Evolutionary conservation across 2,329 filamentous ascomycete genomes (phyloP), one percentile per base, ranked within the genome.

Genomic region (Monilinia aucupariae): DNA sequence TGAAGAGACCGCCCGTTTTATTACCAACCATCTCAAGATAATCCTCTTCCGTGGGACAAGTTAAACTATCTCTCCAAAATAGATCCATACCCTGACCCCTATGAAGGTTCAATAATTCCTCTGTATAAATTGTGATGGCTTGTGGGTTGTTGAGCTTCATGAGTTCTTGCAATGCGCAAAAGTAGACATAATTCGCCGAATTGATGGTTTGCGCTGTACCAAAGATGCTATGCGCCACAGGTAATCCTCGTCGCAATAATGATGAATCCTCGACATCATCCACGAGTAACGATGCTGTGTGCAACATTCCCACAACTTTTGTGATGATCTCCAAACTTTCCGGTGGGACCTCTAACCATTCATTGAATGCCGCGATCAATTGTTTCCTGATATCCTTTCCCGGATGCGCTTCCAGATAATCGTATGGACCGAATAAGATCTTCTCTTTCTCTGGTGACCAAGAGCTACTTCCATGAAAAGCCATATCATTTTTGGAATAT

Each of bases 11-110:
- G 59, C 91, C 91, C 0, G 91, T 96, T 78, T 96, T 96, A 78
- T 96, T 92, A 70, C 85, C 85, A 13, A 96, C 91, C 91, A 96
- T 96, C 74, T 96, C 89, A n/a, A 96, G 82, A 76, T 96, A 96
- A 76, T 96, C 91, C 68, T 92, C 89, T 76, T 94, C 91, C 56
- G 84, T 89, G 17, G 91, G 91, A 75, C 90, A 93, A 25, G 88
- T 92, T 64, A 94, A 79, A 32, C 87, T 91, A 76, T 94, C 90
- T 63, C 90, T 83, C 91, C 92, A 96, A 78, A 90, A 94, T 45
- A 96, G 82, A 70, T 96, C 92, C 89, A 96, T 92, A 68, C 91
- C 91, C 76, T 96, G 91, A 25, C 91, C 91, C 37, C 90, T 81
- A 75, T 96, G 91, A 56, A 96, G 83, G 74, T 94, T 92, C 66